Evolutionary conservation across 2,329 filamentous ascomycete species (phyloP), one percentile per base, ranked within the genome.

Genomic region (Domatiomyces globalis): DNA sequence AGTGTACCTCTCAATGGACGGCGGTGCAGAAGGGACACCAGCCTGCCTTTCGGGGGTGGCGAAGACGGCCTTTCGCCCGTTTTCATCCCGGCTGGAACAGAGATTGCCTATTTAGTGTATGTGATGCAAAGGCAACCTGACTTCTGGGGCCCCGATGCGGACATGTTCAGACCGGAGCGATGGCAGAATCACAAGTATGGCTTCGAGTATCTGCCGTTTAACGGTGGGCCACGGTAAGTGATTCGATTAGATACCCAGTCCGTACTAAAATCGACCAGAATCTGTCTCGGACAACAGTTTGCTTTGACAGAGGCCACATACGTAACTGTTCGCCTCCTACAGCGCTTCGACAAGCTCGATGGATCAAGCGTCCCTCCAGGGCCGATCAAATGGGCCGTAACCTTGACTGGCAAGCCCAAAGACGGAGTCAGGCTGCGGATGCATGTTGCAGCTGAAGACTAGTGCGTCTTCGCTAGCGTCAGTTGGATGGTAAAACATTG

Each of bases 111-210:
- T n/a, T n/a, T n/a, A n/a, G n/a, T n/a, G n/a, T n/a, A n/a, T n/a
- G n/a, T n/a, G n/a, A n/a, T n/a, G n/a, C n/a, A n/a, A n/a, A n/a
- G n/a, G n/a, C n/a, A n/a, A n/a, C n/a, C n/a, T n/a, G n/a, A n/a
- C n/a, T 61, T 71, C 51, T 76, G 67, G 63, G 73, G 73, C 2
- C 49, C 61, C 0, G 73, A 76, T 49, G 71, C 70, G 1, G 66
- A 71, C 22, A 71, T 70, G 36, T 87, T 80, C 67, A 72, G 71
- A 53, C 84, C 84, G 0, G 82, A 85, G 44, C 73, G 84, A 50
- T 87, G 83, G 84, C 68, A 82, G 58, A 83, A 0, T 81, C 84
- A 43, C 72, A 84, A 22, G 84, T 85, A 61, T 86, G 84, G 66
- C 79, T 87, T 52, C 52, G 84, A 1, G 52, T 64, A 57, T 54